Evolutionary conservation across 495 filamentous ascomycete species (phyloP).

Genomic region (Aspergillus diversus): DNA sequence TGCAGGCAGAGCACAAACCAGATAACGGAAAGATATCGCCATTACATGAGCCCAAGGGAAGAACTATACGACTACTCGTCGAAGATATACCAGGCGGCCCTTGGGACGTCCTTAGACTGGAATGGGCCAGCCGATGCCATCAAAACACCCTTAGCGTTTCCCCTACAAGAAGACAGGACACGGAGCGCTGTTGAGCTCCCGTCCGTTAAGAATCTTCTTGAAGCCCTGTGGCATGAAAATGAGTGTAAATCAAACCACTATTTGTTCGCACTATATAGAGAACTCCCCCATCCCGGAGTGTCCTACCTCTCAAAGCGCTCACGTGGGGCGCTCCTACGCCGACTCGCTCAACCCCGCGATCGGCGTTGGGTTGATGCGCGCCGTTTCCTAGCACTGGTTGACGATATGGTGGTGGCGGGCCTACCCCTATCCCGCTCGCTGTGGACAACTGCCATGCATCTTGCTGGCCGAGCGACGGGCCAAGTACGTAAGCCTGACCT

Average conservation of each 20-base stretch:
- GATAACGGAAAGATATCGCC: slow-evolving; percentile 15
- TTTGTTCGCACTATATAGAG: slow-evolving; percentile 63
- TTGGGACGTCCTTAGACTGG: slow-evolving; percentile 27
- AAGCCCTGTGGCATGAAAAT: slow-evolving; percentile 44
- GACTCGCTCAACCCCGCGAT: slow-evolving; percentile 58
- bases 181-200: slow-evolving; percentile 30
- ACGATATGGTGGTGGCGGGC: slow-evolving; percentile 72
- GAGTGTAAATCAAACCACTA: slow-evolving; percentile 52
- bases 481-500: slow-evolving; percentile 65
- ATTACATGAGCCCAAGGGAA: slow-evolving; percentile 15
- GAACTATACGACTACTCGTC: slow-evolving; percentile 19
- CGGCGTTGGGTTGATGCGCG: slow-evolving; percentile 54
- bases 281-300: slow-evolving; percentile 67
- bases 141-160: slow-evolving; percentile 27
- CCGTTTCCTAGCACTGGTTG: slow-evolving; percentile 79
- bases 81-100: slow-evolving; percentile 23
- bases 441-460: slow-evolving; percentile 84
- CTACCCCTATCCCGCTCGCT: slow-evolving; percentile 66
- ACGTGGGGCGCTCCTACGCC: slow-evolving; percentile 67
- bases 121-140: slow-evolving; percentile 67
- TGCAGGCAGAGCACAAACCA: not conserved
- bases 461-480: slow-evolving; percentile 72
- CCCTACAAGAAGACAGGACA: slow-evolving; percentile 37
- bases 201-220: slow-evolving; percentile 46
- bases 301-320: slow-evolving; percentile 59